phyloP scores from a whole-genome alignment of 2,329 filamentous ascomycete genomes.

The Xylariaceae sp. region DNA sequence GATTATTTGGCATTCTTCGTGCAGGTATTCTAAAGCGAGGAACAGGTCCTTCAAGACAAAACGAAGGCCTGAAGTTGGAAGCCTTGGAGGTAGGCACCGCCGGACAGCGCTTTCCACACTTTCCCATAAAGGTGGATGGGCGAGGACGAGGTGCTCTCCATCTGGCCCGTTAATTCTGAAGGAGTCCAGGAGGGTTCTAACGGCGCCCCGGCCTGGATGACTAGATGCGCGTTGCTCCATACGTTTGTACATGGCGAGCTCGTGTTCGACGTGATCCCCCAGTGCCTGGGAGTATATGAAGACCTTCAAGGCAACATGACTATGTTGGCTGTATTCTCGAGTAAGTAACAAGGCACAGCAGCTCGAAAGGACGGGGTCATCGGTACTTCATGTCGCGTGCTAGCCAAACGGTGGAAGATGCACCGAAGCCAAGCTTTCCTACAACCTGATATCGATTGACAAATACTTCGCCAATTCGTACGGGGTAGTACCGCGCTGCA shows the following conservation, averaged over 20 bases:
- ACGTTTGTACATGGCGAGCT: slow-evolving; percentile 52
- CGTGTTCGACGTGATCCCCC: slow-evolving; percentile 40
- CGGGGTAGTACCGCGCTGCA: slow-evolving; percentile 25
- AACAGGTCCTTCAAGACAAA: slow-evolving; percentile 49
- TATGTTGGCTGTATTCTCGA: slow-evolving; percentile 29
- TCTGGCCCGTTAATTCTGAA: not conserved
- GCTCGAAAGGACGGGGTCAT: too few relatives aligned
- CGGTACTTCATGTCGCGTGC: slow-evolving; percentile 32
- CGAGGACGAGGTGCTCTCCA: not conserved
- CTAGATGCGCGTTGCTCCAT: slow-evolving; percentile 37
- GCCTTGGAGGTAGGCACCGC: slow-evolving; percentile 47
- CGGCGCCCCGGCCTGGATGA: slow-evolving; percentile 41
- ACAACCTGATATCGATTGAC: slow-evolving; percentile 34
- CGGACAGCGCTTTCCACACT: slow-evolving; percentile 48
- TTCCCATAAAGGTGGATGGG: slow-evolving; percentile 52
- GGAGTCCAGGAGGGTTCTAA: not conserved
- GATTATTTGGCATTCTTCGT: slow-evolving; percentile 53
- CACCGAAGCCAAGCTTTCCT: slow-evolving; percentile 35
- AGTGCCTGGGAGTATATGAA: slow-evolving; percentile 34
- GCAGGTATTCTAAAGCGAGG: slow-evolving; percentile 53
- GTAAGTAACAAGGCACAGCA: not conserved
- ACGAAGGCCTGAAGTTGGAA: slow-evolving; percentile 46
- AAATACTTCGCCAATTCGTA: slow-evolving; percentile 21
- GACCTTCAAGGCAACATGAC: slow-evolving; percentile 46
- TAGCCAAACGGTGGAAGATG: slow-evolving; percentile 35